These are phyloP conservation scores for Articulospora tetracladia DNA, from an alignment of 495 filamentous ascomycete species.

Conservation along the genomic window DNA sequence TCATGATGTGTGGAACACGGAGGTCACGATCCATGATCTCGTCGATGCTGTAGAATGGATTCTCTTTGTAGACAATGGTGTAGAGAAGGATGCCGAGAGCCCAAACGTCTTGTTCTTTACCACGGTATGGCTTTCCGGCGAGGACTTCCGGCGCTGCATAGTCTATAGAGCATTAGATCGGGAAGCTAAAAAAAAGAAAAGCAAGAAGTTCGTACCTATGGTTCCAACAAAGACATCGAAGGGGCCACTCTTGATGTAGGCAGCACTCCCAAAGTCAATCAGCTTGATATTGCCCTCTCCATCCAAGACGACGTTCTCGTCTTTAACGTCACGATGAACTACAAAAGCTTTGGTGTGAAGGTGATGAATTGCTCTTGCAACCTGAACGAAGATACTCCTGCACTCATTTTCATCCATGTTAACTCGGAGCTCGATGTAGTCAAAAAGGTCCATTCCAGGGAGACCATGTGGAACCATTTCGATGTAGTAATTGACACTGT, in stretches of 20 bases:
- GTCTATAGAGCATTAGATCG: conserved; percentile 50
- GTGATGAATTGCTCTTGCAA: conserved; percentile 84
- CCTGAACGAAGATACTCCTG: conserved; percentile 92
- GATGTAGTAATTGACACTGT: conserved; percentile 97
- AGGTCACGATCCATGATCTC: conserved; percentile 98
- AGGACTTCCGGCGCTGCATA: conserved; percentile 97
- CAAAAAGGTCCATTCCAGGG: conserved; percentile 97
- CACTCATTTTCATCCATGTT: conserved; percentile 96
- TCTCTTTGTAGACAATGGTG: conserved; percentile 99
- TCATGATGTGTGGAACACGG: conserved; percentile 85
- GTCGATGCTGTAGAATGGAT: conserved; percentile 98
- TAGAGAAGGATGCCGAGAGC: conserved; percentile 96
- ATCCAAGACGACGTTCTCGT: conserved; percentile 95
- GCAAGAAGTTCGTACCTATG: conserved; percentile 71
- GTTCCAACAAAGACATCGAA: conserved; percentile 99
- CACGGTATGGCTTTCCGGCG: conserved; percentile 87
- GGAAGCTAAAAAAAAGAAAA: neutral
- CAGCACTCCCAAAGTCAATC: conserved; percentile 96
- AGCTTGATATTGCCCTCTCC: conserved; percentile 95
- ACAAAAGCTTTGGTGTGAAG: conserved; percentile 88
- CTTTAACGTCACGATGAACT: conserved; percentile 97
- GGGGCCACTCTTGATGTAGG: conserved; percentile 96
- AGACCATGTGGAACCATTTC: conserved; percentile 96
- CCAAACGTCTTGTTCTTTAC: conserved; percentile 98
- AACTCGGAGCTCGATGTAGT: conserved; percentile 94